Base-by-base conservation (phyloP, 495 filamentous ascomycete species). In the Bombardia bombarda region DNA sequence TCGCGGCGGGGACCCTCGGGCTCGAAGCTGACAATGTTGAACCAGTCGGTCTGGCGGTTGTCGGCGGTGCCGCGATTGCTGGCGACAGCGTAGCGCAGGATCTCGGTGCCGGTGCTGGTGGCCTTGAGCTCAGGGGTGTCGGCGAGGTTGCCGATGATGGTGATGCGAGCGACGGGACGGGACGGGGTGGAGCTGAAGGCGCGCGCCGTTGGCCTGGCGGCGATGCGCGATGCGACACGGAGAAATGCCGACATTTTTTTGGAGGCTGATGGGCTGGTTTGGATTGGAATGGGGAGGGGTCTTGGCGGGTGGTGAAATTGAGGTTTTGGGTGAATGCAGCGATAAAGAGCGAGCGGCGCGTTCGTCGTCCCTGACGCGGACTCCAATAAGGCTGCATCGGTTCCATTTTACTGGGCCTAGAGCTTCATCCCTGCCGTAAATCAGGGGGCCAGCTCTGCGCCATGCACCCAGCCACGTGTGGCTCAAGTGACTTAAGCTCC, bases 1-100 rank as follows among this genome's bases (percentile, higher is more conserved):
- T 90, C 81, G 52, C 80, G 78, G 57, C 74, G 66, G 17, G 65
- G 75, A 23, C 80, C 78, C 16, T 77, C 72, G 47, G 62, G 55
- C 21, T 63, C 40, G 63, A 92, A 92, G 66, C 69, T 73, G 4
- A 75, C 61, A 31, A 94, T 67, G 38, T 70, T 71, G 73, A 84
- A 95, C 79, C 79, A 95, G 71, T 78, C 87, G 13, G 83, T 85
- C 50, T 75, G 62, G 36, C 71, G 68, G 60, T 86, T 82, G 2
- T 83, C 78, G 33, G 50, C 51, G 32, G 68, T 53, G 2, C 84
- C 84, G 42, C 56, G 53, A 46, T 58, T 69, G 28, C 77, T 80
- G 22, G 67, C 85, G 26, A 94, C 65, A 3, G 75, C 51, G 60
- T 88, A 94, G 35, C 66, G 68, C 44, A 94, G 46, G 42, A 89